These are phyloP conservation scores for Ceratobasidium sp. DNA, from an alignment of 1,284 basidiomycete species.

Conservation along the genomic window DNA sequence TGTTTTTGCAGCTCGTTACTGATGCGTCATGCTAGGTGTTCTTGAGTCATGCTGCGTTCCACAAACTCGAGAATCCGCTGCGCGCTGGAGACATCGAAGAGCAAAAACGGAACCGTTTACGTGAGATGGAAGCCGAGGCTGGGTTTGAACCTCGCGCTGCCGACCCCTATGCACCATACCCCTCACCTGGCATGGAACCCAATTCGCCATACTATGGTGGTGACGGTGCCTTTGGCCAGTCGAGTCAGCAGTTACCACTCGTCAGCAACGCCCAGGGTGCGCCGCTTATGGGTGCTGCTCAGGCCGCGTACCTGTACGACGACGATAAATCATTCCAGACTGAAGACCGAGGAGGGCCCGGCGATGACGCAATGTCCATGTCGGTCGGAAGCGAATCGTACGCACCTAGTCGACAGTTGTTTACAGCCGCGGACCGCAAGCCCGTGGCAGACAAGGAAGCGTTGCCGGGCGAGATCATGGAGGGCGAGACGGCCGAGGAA, in stretches of 20 bases:
- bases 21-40: constrained; percentile 70
- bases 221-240: constrained; percentile 62
- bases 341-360: constrained; percentile 77
- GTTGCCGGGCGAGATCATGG: constrained; percentile 77
- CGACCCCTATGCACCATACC: constrained; percentile 82
- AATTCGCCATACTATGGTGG: constrained; percentile 59
- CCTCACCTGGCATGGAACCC: constrained; percentile 55
- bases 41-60: constrained; percentile 86
- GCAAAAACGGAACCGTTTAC: constrained; percentile 74
- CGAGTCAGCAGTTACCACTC: constrained; percentile 70
- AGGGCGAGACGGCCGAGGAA: constrained; percentile 86
- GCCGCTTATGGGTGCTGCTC: constrained; percentile 59
- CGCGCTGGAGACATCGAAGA: constrained; percentile 84
- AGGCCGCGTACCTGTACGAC: constrained; percentile 63
- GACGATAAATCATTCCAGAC: constrained; percentile 77
- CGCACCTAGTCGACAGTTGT: constrained; percentile 94
- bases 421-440: constrained; percentile 77
- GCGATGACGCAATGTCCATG: constrained; percentile 74
- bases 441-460: constrained; percentile 80
- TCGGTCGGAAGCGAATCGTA: constrained; percentile 89
- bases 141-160: constrained; percentile 70
- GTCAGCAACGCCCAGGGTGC: constrained; percentile 76
- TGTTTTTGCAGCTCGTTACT: constrained; percentile 18
- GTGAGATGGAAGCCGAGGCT: constrained; percentile 75
- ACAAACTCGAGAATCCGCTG: constrained; percentile 86